Conservation (phyloP, 2,329 filamentous ascomycete species). For the Apiospora hydei region DNA sequence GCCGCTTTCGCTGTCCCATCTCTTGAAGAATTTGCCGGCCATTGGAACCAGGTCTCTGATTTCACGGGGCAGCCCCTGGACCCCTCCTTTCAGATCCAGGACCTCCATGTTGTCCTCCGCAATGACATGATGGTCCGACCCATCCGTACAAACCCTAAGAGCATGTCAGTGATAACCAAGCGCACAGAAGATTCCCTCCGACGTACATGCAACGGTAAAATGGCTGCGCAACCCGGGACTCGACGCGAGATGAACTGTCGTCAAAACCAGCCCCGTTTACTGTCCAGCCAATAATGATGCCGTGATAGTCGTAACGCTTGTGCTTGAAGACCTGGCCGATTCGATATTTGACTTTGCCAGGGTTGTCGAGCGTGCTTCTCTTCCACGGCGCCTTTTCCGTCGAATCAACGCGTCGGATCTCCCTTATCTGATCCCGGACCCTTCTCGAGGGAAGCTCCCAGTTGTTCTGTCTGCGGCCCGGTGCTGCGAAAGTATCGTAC, state of each 20-base stretch:
- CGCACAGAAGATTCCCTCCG: conserved; percentile 22
- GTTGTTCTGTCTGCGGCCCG: conserved; percentile 39
- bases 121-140: conserved; percentile 72
- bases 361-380: conserved; percentile 41
- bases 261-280: conserved; percentile 69
- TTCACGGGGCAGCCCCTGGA: conserved; percentile 39
- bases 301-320: conserved; percentile 78
- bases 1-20: conserved; percentile 73
- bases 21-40: conserved; percentile 87
- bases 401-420: conserved; percentile 54
- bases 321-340: conserved; percentile 89
- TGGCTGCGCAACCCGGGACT: conserved; percentile 63
- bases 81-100: conserved; percentile 46
- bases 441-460: conserved; percentile 45
- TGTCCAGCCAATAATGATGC: conserved; percentile 90
- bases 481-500: conserved; percentile 53
- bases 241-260: conserved; percentile 43
- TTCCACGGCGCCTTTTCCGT: conserved; percentile 44
- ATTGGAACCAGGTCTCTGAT: conserved; percentile 65
- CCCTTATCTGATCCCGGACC: conserved; percentile 46
- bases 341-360: conserved; percentile 62
- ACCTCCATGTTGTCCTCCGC: conserved; percentile 82
- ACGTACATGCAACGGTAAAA: conserved; percentile 90
- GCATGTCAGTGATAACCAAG: conserved; percentile 25
- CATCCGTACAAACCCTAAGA: conserved; percentile 55